These are phyloP conservation scores for Aquanectria penicillioides DNA, from an alignment of 2,329 filamentous ascomycete species.

Conservation along the genomic window DNA sequence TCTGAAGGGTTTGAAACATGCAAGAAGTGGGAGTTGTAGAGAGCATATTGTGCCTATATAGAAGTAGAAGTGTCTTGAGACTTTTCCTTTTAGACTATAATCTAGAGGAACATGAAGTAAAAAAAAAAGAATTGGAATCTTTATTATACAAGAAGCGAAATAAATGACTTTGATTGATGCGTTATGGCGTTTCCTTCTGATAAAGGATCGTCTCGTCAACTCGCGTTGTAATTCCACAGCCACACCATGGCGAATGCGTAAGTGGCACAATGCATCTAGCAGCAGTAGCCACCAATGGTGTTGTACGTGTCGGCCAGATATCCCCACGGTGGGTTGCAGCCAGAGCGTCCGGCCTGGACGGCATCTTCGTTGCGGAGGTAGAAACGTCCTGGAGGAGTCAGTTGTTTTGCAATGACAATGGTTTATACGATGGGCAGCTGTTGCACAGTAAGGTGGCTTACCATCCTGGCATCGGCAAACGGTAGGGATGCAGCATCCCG, in stretches of 20 bases:
- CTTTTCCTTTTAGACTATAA: no score
- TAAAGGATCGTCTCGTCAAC: no score
- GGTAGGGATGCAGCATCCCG: constrained; percentile 28
- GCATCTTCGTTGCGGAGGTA: constrained; percentile 31
- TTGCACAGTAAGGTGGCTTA: constrained; percentile 6
- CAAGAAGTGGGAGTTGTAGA: neutral
- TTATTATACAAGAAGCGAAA: no score
- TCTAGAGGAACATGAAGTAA: neutral
- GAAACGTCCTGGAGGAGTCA: neutral
- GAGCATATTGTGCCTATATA: no score
- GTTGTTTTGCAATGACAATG: no score
- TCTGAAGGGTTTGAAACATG: neutral
- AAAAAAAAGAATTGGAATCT: neutral
- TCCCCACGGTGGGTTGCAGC: constrained; percentile 30
- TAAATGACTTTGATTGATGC: no score
- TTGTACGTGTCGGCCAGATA: constrained; percentile 19
- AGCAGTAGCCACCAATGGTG: constrained; percentile 30
- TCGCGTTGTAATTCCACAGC: no score
- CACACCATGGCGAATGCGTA: neutral
- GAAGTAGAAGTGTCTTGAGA: no score
- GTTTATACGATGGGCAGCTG: no score
- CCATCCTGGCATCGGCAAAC: constrained; percentile 30
- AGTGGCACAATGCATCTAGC: neutral
- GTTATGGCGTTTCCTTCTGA: no score
- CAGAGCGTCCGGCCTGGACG: constrained; percentile 8